A percentile compares a stretch with the other conserved stretches of the same genome.
Conservation (phyloP, 495 filamentous ascomycete species). For the Schizothecium vesticola region DNA sequence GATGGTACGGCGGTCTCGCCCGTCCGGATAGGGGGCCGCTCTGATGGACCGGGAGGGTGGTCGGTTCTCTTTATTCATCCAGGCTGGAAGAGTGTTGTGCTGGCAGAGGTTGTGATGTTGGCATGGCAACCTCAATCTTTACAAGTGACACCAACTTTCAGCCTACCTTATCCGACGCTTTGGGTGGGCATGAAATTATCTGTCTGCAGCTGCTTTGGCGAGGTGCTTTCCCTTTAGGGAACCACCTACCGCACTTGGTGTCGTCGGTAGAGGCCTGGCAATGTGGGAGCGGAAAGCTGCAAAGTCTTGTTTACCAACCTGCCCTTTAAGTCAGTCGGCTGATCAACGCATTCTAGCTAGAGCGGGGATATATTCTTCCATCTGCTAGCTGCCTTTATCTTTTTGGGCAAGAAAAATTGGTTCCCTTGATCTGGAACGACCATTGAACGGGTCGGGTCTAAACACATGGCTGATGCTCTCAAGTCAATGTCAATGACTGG, state of each 20-base stretch:
- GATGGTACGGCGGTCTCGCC: background rate
- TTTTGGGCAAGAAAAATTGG: too few relatives aligned
- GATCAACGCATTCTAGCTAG: background rate
- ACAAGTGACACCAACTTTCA: background rate
- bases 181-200: background rate
- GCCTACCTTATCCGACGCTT: background rate
- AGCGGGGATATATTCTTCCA: background rate
- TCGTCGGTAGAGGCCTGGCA: background rate
- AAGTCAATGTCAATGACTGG: too few relatives aligned
- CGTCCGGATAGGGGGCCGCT: background rate
- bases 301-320: background rate
- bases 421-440: too few relatives aligned
- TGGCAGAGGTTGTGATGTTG: background rate
- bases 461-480: too few relatives aligned
- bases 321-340: background rate
- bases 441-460: too few relatives aligned
- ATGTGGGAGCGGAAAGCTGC: background rate
- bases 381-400: background rate
- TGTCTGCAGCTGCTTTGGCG: background rate
- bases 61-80: background rate
- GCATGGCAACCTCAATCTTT: background rate
- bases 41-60: background rate
- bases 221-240: background rate
- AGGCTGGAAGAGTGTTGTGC: background rate
- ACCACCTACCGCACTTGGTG: background rate